phyloP scores from a whole-genome alignment of 495 filamentous ascomycete species.

The Terfezia boudieri region DNA sequence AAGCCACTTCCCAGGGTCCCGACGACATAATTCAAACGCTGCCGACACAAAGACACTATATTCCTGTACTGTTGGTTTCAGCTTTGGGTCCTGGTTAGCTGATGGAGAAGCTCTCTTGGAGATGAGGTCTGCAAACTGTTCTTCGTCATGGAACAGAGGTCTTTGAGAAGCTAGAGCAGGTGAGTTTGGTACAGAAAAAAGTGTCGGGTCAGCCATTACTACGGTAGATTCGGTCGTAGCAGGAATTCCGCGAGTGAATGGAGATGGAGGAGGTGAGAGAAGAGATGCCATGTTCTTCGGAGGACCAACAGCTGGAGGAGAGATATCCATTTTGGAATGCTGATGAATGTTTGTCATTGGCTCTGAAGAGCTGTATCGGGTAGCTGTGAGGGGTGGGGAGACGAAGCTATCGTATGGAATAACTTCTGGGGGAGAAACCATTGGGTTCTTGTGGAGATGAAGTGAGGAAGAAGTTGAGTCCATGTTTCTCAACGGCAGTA shows the following conservation, averaged over 20 bases:
- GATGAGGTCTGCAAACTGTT: conserved; percentile 14
- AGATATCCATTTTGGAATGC: conserved; percentile 1
- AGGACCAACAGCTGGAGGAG: not conserved
- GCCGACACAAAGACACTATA: conserved; percentile 18
- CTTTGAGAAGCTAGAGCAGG: conserved; percentile 8
- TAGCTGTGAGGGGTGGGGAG: conserved; percentile 15
- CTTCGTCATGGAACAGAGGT: conserved; percentile 15
- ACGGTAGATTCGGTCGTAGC: conserved; percentile 8
- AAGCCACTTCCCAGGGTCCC: conserved; percentile 15
- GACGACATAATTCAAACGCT: conserved; percentile 15
- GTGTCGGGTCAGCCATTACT: conserved; percentile 8
- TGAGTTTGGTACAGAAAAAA: conserved; percentile 9
- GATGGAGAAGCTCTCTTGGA: conserved; percentile 13
- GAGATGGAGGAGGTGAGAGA: conserved; percentile 18
- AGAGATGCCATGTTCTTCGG: conserved; percentile 5
- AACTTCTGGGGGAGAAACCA: conserved; percentile 17
- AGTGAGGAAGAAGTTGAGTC: not conserved
- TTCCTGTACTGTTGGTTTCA: conserved; percentile 14
- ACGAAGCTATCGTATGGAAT: conserved; percentile 12
- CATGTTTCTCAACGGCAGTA: not conserved
- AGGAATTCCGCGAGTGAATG: not conserved
- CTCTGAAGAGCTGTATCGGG: conserved; percentile 5
- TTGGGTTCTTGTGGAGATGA: not conserved
- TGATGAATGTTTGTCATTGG: conserved; percentile 14
- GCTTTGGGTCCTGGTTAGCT: conserved; percentile 7